Evolutionary conservation across 768 basidiomycete genomes (phyloP), one percentile per base, ranked within the genome.

Genomic region (Astraeus odoratus): DNA sequence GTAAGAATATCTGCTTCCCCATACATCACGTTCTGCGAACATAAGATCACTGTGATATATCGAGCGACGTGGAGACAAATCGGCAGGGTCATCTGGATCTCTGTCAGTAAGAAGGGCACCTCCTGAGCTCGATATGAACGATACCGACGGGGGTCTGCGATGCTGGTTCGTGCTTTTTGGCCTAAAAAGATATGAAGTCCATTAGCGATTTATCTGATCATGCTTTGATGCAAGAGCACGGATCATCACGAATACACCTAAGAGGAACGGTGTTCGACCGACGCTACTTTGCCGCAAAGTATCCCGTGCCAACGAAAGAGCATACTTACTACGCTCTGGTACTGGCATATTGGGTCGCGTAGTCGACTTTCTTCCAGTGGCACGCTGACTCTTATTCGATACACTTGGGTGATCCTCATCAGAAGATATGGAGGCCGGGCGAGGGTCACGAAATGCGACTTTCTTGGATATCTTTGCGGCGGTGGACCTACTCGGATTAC

Each of bases 361-460:
- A n/a, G n/a, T n/a, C n/a, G n/a, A n/a, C n/a, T n/a, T n/a, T n/a
- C n/a, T n/a, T n/a, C n/a, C n/a, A 8, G 10, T n/a, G 12, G 22
- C 37, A 39, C n/a, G 37, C 8, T n/a, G 23, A 24, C 15, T 39
- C 39, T 12, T 41, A 16, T 18, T 12, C 10, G 30, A n/a, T 4
- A n/a, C n/a, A n/a, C n/a, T n/a, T n/a, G 30, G 12, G 12, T 31
- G 12, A n/a, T 12, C 30, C n/a, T 39, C 37, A 13, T 58, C 56
- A 41, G 48, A 51, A 22, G 50, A 56, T 16, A 46, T 47, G 26
- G 44, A 42, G 8, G 43, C 26, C 31, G 31, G 31, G 19, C 18
- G 18, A 22, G 9, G 26, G 12, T 33, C n/a, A 22, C 48, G 46
- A 20, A 60, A 60, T 8, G 25, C 41, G 13, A 62, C 57, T 16